Percentiles rank a stretch among this genome's conserved stretches.
Evolutionary conservation across 495 filamentous ascomycete genomes (phyloP).

Genomic region (Xanthoparmelia taractica): DNA sequence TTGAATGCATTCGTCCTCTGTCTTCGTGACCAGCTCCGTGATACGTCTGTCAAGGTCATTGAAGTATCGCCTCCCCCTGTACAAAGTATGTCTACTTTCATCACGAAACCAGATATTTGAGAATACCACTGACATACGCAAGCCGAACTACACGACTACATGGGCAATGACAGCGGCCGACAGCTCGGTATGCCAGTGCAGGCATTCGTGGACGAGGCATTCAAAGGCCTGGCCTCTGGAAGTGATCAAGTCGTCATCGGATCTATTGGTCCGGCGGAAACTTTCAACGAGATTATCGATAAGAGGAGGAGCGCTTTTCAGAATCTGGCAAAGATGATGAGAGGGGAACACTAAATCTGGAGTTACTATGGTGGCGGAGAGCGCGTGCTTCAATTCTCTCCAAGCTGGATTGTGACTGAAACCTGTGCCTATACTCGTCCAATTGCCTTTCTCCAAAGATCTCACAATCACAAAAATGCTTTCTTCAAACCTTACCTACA

Average conservation of each 20-base stretch:
- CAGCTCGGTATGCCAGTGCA: slow-evolving; percentile 52
- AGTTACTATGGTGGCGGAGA: background rate
- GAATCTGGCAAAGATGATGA: slow-evolving; percentile 31
- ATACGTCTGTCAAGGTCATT: slow-evolving; percentile 47
- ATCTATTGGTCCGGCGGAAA: slow-evolving; percentile 26
- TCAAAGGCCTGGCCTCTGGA: slow-evolving; percentile 40
- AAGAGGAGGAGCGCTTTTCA: slow-evolving; percentile 34
- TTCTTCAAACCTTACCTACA: no score
- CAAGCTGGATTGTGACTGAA: no score
- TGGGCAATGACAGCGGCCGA: slow-evolving; percentile 35
- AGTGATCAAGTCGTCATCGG: slow-evolving; percentile 40
- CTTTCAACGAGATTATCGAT: slow-evolving; percentile 32
- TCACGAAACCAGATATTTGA: no score
- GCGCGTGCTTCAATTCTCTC: background rate
- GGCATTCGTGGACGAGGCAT: slow-evolving; percentile 50
- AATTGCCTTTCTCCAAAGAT: no score
- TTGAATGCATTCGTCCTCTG: slow-evolving; percentile 43
- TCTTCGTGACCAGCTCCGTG: slow-evolving; percentile 51
- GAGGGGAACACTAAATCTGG: background rate
- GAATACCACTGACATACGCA: background rate
- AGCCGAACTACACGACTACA: slow-evolving; percentile 38
- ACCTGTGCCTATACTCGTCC: no score
- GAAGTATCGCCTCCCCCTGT: slow-evolving; percentile 63
- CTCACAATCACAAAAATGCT: no score
- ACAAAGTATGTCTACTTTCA: slow-evolving; percentile 36